phyloP scores from a whole-genome alignment of 2,329 filamentous ascomycete species.

The Talaromyces sp. region DNA sequence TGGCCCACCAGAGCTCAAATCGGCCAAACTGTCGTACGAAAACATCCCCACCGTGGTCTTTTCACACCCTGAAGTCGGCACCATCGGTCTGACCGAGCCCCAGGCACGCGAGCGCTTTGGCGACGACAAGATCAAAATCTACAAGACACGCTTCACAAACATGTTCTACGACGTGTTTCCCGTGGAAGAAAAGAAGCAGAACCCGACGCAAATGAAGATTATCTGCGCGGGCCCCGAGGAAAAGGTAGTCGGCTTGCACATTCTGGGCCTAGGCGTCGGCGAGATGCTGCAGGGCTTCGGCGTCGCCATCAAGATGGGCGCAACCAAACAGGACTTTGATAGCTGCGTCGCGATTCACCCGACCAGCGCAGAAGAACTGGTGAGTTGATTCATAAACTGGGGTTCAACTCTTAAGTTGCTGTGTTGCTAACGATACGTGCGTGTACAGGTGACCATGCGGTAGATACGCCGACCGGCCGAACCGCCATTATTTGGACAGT shows the following conservation, averaged over 20 bases:
- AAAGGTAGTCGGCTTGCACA: slow-evolving; percentile 47
- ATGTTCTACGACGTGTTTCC: slow-evolving; percentile 46
- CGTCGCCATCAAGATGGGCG: slow-evolving; percentile 73
- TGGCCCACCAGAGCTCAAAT: slow-evolving; percentile 39
- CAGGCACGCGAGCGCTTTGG: slow-evolving; percentile 43
- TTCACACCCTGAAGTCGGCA: slow-evolving; percentile 46
- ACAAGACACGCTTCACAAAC: slow-evolving; percentile 43
- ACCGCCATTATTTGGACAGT: not conserved
- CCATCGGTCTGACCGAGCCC: slow-evolving; percentile 45
- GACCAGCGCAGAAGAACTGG: slow-evolving; percentile 69
- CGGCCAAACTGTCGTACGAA: slow-evolving; percentile 42
- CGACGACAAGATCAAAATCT: slow-evolving; percentile 46
- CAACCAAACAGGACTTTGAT: slow-evolving; percentile 71
- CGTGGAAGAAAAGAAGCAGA: slow-evolving; percentile 43
- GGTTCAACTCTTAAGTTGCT: not conserved
- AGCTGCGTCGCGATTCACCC: slow-evolving; percentile 71
- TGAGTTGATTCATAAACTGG: slow-evolving; percentile 23
- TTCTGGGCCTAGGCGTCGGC: slow-evolving; percentile 41
- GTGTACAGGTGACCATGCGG: slow-evolving; percentile 10
- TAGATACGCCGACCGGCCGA: not conserved
- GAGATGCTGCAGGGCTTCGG: slow-evolving; percentile 74
- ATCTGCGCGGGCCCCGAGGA: slow-evolving; percentile 44
- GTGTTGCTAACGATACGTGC: not conserved
- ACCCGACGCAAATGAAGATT: slow-evolving; percentile 48
- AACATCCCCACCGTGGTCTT: slow-evolving; percentile 50